A percentile compares a stretch with the other conserved stretches of the same genome.
Conservation (phyloP, 2,329 filamentous ascomycete genomes). For the Penicillium crustosum region DNA sequence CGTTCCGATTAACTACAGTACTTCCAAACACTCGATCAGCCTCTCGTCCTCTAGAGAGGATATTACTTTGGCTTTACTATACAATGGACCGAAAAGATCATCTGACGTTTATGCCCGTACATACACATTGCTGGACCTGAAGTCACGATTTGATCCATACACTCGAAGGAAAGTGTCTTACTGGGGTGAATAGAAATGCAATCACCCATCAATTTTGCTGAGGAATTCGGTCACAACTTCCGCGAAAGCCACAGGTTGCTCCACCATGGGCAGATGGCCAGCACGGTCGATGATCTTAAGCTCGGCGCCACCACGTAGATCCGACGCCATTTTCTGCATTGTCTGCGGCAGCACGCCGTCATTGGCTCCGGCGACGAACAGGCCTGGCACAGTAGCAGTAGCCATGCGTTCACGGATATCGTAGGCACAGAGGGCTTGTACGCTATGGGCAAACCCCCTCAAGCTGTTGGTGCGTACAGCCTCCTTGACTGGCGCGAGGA, state of each 20-base stretch:
- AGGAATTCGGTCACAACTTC: slow-evolving; percentile 62
- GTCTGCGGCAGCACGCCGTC: slow-evolving; percentile 75
- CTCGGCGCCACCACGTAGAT: slow-evolving; percentile 58
- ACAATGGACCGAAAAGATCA: not conserved
- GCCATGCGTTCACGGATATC: slow-evolving; percentile 50
- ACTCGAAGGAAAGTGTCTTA: not conserved
- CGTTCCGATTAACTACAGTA: not conserved
- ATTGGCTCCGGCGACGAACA: slow-evolving; percentile 70
- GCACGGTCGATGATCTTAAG: slow-evolving; percentile 67
- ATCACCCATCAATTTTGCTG: slow-evolving; percentile 24
- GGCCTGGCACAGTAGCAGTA: slow-evolving; percentile 42
- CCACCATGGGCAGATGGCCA: slow-evolving; percentile 83
- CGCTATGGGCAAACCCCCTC: slow-evolving; percentile 75
- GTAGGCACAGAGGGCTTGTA: slow-evolving; percentile 60
- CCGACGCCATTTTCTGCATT: slow-evolving; percentile 70
- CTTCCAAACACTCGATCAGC: not conserved
- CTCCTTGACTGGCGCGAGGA: slow-evolving; percentile 60
- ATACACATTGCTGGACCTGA: not conserved
- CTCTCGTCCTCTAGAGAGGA: not conserved
- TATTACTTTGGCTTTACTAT: not conserved
- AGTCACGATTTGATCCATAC: not conserved
- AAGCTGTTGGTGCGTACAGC: slow-evolving; percentile 71
- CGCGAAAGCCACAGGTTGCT: slow-evolving; percentile 68
- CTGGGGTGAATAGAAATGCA: slow-evolving; percentile 7
- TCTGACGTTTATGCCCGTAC: not conserved